Percentiles rank a stretch among this genome's conserved stretches.
Evolutionary conservation across 257 asterid genomes (phyloP).

Genomic region (Pogostemon cablin): DNA sequence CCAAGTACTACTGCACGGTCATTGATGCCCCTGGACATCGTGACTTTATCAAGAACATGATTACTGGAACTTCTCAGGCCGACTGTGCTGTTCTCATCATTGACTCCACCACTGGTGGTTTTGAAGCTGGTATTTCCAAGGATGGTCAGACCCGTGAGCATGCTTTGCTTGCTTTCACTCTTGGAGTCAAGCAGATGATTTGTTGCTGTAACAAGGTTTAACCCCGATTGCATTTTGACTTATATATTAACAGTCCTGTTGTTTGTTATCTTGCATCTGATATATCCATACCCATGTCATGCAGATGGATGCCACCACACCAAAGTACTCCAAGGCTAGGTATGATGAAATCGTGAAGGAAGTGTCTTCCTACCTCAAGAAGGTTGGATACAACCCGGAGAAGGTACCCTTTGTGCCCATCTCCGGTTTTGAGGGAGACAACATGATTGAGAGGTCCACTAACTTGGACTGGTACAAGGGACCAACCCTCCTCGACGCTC

Average conservation of each 20-base stretch:
- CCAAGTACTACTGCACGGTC: slow-evolving; percentile 85
- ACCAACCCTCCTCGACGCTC: too few species aligned
- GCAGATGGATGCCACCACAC: slow-evolving; percentile 14
- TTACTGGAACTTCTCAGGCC: slow-evolving; percentile 33
- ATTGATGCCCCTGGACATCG: slow-evolving; percentile 48
- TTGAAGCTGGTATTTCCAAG: slow-evolving; percentile 83
- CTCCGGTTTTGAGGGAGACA: too few species aligned
- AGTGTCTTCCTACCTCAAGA: background rate
- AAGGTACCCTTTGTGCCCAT: too few species aligned
- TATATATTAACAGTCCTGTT: background rate
- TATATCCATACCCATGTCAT: background rate
- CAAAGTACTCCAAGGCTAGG: slow-evolving; percentile 18
- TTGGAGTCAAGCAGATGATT: slow-evolving; percentile 82
- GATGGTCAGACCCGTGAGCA: slow-evolving; percentile 93
- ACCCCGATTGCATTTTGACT: background rate
- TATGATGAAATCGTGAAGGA: slow-evolving; percentile 12
- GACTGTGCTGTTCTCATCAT: slow-evolving; percentile 67
- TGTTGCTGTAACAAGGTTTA: slow-evolving; percentile 76
- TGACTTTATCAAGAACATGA: slow-evolving; percentile 33
- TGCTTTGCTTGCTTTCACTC: slow-evolving; percentile 80
- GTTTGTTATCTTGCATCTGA: background rate
- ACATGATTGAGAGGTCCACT: too few species aligned
- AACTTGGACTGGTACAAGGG: too few species aligned
- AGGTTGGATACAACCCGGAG: too few species aligned
- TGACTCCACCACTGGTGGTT: slow-evolving; percentile 88